These are phyloP conservation scores for Apiospora rasikravindrae DNA, from an alignment of 2,329 filamentous ascomycete genomes.

Conservation along the genomic window DNA sequence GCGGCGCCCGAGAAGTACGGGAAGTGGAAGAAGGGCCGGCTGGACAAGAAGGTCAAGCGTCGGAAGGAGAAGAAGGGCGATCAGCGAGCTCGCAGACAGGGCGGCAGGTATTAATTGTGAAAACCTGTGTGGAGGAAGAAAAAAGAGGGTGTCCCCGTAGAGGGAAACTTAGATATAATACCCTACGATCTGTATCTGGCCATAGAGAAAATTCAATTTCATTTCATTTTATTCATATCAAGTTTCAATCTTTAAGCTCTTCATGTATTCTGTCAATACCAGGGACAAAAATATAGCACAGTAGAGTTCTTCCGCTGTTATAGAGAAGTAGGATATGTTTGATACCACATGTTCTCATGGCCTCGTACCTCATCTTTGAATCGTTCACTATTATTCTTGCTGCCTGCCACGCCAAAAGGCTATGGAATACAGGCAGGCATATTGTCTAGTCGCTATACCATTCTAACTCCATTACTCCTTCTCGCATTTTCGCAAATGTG, in stretches of 20 bases:
- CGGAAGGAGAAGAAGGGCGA: slow-evolving; percentile 79
- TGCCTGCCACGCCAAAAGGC: not conserved
- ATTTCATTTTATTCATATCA: slow-evolving; percentile 9
- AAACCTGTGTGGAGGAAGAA: not conserved
- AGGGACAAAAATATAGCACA: too few species aligned
- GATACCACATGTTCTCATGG: not conserved
- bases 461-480: not conserved
- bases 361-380: not conserved
- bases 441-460: not conserved
- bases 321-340: too few species aligned
- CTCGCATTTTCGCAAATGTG: too few species aligned
- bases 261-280: too few species aligned
- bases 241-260: not conserved
- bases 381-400: too few species aligned
- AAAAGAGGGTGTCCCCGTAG: not conserved
- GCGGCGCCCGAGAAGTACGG: slow-evolving; percentile 79
- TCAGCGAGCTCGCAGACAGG: slow-evolving; percentile 71
- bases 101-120: slow-evolving; percentile 60
- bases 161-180: not conserved
- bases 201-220: not conserved
- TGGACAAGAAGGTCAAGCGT: slow-evolving; percentile 82
- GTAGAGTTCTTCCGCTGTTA: not conserved
- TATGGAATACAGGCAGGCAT: not conserved
- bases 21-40: slow-evolving; percentile 79
- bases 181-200: not conserved